Conservation (phyloP, 169 alveolate genomes). For the Eimeria praecox region DNA sequence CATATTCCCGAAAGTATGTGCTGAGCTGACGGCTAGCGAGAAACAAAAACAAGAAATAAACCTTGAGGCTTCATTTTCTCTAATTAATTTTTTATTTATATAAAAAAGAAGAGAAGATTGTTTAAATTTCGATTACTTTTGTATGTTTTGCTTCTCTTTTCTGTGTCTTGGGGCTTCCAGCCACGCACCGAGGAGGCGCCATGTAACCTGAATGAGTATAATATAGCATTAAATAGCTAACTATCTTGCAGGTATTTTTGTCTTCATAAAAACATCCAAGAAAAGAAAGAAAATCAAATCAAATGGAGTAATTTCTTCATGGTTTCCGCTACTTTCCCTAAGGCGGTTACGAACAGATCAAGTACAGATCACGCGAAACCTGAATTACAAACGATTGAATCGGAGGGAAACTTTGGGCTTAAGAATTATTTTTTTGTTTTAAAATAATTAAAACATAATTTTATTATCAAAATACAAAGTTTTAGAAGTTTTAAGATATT, state of each 20-base stretch:
- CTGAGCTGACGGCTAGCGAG: not conserved
- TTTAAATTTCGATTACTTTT: not conserved
- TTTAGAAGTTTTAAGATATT: not conserved
- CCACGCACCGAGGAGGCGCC: not conserved
- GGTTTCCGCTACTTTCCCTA: not conserved
- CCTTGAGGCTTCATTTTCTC: not conserved
- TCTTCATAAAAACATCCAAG: not conserved
- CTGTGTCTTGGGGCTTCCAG: constrained; percentile 15
- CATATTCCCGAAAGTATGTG: not conserved
- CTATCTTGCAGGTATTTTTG: not conserved
- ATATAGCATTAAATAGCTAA: not conserved
- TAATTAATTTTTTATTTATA: too few species aligned
- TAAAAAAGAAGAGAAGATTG: too few species aligned
- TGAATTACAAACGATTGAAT: not conserved
- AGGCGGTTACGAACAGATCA: too few species aligned
- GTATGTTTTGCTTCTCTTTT: not conserved
- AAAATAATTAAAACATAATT: too few species aligned
- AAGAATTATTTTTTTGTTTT: too few species aligned
- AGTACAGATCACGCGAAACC: not conserved
- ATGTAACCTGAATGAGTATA: not conserved
- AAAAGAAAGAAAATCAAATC: not conserved
- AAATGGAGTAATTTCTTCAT: not conserved
- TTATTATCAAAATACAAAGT: too few species aligned
- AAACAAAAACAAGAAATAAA: too few species aligned
- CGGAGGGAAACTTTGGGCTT: not conserved